phyloP scores from a whole-genome alignment of 2,329 filamentous ascomycete genomes.

The Fusarium sulawesiense region DNA sequence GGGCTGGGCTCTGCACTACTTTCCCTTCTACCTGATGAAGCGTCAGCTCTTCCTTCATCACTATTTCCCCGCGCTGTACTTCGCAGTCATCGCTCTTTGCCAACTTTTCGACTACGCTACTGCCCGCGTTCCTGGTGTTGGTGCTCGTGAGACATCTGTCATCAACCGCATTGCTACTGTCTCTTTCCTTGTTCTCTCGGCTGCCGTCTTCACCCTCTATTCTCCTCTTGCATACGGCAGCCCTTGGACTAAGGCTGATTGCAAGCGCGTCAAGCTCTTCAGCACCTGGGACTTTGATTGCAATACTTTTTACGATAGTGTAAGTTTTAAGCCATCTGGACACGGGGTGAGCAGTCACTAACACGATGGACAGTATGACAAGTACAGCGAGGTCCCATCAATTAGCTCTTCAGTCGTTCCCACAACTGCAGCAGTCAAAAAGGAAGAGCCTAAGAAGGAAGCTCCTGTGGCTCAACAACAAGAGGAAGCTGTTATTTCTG shows the following conservation, averaged over 20 bases:
- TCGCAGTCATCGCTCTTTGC: conserved; percentile 88
- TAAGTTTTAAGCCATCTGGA: conserved; percentile 66
- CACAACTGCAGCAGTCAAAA: conserved; percentile 44
- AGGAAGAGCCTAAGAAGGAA: conserved; percentile 41
- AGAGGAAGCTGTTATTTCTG: conserved; percentile 56
- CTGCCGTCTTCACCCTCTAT: conserved; percentile 84
- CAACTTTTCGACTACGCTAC: conserved; percentile 90
- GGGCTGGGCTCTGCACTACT: conserved; percentile 98
- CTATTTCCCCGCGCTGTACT: conserved; percentile 97
- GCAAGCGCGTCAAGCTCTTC: conserved; percentile 87
- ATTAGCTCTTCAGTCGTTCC: conserved; percentile 47
- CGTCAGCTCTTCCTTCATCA: conserved; percentile 98
- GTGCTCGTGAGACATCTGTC: conserved; percentile 72
- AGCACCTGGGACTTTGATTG: conserved; percentile 97
- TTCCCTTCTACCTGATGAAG: conserved; percentile 98
- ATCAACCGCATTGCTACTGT: conserved; percentile 81
- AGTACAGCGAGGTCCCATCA: conserved; percentile 52
- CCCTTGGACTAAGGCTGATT: conserved; percentile 89
- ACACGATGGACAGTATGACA: conserved; percentile 58
- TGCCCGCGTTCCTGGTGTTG: conserved; percentile 75
- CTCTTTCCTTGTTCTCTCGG: conserved; percentile 77
- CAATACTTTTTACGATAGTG: conserved; percentile 87
- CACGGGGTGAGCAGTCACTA: conserved; percentile 16
- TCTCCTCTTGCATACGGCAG: conserved; percentile 93
- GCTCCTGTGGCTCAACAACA: conserved; percentile 42